A percentile compares a stretch with the other conserved stretches of the same genome.
Evolutionary conservation across 1,284 basidiomycete species (phyloP).

Genomic region (Gymnopus androsaceus): DNA sequence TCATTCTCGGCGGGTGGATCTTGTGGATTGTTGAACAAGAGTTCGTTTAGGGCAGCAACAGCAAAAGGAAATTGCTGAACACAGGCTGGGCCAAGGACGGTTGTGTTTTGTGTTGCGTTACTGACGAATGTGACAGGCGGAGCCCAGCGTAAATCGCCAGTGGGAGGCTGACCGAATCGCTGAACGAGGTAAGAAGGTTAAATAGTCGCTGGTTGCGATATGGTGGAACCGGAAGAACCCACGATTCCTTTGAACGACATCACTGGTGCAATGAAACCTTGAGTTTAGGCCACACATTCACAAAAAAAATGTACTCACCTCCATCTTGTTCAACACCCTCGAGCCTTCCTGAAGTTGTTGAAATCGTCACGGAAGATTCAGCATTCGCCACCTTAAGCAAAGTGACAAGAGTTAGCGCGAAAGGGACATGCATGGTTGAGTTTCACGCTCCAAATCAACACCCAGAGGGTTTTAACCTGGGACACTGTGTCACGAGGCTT

Average conservation of each 20-base stretch:
- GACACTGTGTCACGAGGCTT: no score
- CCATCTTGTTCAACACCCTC: constrained; percentile 5
- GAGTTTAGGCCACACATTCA: no score
- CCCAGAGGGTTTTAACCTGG: no score
- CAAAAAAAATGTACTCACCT: background rate
- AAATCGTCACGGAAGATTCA: background rate
- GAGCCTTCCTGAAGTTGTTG: no score
- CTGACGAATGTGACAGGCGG: constrained; percentile 18
- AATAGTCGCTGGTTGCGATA: background rate
- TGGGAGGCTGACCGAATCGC: constrained; percentile 18
- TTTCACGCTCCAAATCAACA: no score
- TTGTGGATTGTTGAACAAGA: constrained; percentile 18
- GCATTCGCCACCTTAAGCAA: no score
- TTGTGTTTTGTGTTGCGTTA: constrained; percentile 9
- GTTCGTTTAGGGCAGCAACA: background rate
- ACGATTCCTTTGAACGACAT: constrained; percentile 22
- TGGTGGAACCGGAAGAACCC: background rate
- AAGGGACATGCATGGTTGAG: no score
- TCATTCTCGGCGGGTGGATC: constrained; percentile 18
- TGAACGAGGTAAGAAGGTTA: background rate
- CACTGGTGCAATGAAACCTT: constrained; percentile 2
- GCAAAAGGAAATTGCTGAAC: constrained; percentile 20
- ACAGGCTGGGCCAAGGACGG: constrained; percentile 17
- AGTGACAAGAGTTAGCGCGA: no score
- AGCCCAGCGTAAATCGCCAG: constrained; percentile 18